Evolutionary conservation across 2,329 filamentous ascomycete species (phyloP), one percentile per base, ranked within the genome.

Genomic region (Exophiala bonariae): DNA sequence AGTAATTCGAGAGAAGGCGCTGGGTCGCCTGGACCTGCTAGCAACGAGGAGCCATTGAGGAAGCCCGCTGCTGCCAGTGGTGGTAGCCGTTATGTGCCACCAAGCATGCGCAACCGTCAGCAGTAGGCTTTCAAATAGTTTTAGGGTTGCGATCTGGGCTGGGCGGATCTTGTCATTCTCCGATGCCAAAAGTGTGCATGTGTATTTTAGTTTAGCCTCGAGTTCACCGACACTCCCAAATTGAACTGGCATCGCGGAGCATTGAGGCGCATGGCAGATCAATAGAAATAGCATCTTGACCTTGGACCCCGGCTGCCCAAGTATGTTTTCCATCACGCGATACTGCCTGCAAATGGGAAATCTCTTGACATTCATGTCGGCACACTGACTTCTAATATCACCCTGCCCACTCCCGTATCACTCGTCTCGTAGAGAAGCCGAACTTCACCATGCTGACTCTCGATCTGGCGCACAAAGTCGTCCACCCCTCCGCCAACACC

Each of bases 401-500:
- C 63, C 47, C 72, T 63, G 11, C 68, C 70, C 16, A 76, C 71
- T 3, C 73, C 72, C 36, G 66, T 66, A 11, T 66, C 68, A 22
- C 68, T 65, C 20, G 70, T 57, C 56, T 72, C 64, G 54, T 45
- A 70, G 22, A 44, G 54, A 45, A 47, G 57, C 49, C 4, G 52
- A 50, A 50, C 59, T 46, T 26, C 34, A 7, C 53, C 60, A 16
- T 51, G 52, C 5, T 43, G 42, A 2, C 37, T 41, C 9, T 44
- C 39, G 5, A 68, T 52, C 11, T 57, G 57, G 33, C 55, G 50
- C 37, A 70, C 44, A 55, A 85, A 80, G 28, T 79, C 80, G 64
- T 83, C 79, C 8, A 85, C 78, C 22, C 81, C 81, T 2, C 82
- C 82, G 1, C 82, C 82, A 22, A 85, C 81, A 1, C 82, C 82